These are phyloP conservation scores for Cryphonectria naterciae DNA, from an alignment of 2,329 filamentous ascomycete species.

Conservation along the genomic window DNA sequence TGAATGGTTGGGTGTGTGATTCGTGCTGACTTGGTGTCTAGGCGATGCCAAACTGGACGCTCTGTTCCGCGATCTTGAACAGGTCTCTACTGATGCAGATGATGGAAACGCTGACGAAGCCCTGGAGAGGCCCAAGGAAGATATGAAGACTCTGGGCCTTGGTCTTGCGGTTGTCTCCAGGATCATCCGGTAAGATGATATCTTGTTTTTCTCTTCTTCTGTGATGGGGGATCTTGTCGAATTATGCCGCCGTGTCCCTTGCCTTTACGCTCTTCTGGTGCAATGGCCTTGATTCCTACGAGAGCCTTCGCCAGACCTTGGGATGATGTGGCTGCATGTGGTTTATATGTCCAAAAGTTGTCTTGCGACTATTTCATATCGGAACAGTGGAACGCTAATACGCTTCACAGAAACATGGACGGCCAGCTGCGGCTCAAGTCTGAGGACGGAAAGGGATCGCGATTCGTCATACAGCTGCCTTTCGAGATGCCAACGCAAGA, in stretches of 20 bases:
- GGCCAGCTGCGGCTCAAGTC: constrained; percentile 85
- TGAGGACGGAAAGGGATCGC: constrained; percentile 78
- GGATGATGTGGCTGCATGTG: neutral
- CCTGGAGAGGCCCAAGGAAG: constrained; percentile 37
- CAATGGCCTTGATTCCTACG: neutral
- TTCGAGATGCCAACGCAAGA: constrained; percentile 62
- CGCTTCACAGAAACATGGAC: constrained; percentile 69
- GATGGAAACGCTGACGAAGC: constrained; percentile 30
- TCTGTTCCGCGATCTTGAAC: constrained; percentile 62
- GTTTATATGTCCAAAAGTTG: neutral
- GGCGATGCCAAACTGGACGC: constrained; percentile 47
- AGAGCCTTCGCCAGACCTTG: neutral
- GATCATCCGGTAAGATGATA: constrained; percentile 59
- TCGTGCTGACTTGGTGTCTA: neutral
- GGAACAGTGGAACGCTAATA: neutral
- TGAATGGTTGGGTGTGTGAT: neutral
- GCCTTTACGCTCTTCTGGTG: neutral
- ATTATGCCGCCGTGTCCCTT: neutral
- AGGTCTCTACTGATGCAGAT: constrained; percentile 55
- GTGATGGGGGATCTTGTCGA: neutral
- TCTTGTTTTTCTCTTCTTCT: neutral
- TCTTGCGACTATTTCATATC: neutral
- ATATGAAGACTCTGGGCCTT: constrained; percentile 66
- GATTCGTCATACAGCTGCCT: constrained; percentile 79
- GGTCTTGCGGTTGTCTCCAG: constrained; percentile 88